Evolutionary conservation across 805 yeast genomes (phyloP), one percentile per base, ranked within the genome.

Genomic region (Starmerella gropengiesseri): DNA sequence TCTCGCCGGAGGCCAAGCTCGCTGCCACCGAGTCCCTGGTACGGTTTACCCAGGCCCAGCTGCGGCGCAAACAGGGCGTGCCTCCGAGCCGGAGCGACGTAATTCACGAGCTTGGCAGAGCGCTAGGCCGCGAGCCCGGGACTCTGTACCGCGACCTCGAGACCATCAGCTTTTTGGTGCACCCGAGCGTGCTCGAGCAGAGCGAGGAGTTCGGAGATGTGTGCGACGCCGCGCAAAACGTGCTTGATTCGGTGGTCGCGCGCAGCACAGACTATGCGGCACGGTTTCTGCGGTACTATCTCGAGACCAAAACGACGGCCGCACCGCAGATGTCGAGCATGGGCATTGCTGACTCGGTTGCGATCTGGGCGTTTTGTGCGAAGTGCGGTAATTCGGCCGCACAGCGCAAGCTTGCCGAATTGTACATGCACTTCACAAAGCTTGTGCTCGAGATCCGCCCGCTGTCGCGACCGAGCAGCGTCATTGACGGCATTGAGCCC

Each of bases 171-270:
- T 53, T 62, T 6, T 54, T 61, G 40, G 61, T 59, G 2, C 59
- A 61, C 5, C 48, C 59, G 1, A 41, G 41, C 13, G 46, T 53
- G 7, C 50, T 60, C 23, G 63, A 59, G 22, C 45, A 45, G 7
- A 61, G 61, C 26, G 55, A 55, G 37, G 61, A 61, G n/a, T 62
- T 62, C 36, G 58, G 62, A 56, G 65, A 62, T 35, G 63, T 61
- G 14, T 53, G 58, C 26, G 54, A 58, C 27, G 64, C 63, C 3
- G 64, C 64, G 5, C 40, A 51, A 16, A 37, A 39, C 22, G 50
- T 54, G 5, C 35, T 54, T 9, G 55, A 52, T 14, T 39, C 45
- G 7, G 57, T 49, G 2, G 50, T 52, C 11, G 31, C 34, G 30
- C 47, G 55, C 20, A 46, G 55, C 42, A 50, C 52, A 48, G 58